A percentile compares a stretch with the other conserved stretches of the same genome.
These are phyloP conservation scores for Lizonia empirigonia DNA, from an alignment of 2,329 filamentous ascomycete species.

Conservation along the genomic window DNA sequence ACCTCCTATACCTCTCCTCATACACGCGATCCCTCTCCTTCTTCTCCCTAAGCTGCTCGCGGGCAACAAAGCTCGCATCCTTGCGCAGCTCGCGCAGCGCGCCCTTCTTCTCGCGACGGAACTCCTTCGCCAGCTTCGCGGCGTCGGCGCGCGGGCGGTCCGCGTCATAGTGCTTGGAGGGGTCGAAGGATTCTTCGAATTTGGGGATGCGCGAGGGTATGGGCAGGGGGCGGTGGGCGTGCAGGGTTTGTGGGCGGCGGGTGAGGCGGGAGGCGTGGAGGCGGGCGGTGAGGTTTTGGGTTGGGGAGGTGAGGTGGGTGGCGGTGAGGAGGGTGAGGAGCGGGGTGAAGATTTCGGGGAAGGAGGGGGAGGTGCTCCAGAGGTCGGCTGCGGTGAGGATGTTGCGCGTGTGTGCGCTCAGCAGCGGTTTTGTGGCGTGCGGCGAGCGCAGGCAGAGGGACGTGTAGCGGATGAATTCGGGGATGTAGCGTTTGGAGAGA, in stretches of 20 bases:
- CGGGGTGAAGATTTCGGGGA: slow-evolving; percentile 78
- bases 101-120: slow-evolving; percentile 94
- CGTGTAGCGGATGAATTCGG: slow-evolving; percentile 83
- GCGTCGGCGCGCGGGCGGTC: slow-evolving; percentile 86
- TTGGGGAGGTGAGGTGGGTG: slow-evolving; percentile 51
- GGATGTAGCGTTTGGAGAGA: slow-evolving; percentile 84
- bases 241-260: slow-evolving; percentile 82
- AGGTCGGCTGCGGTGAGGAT: slow-evolving; percentile 71
- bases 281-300: slow-evolving; percentile 67
- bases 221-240: slow-evolving; percentile 84
- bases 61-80: slow-evolving; percentile 90
- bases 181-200: slow-evolving; percentile 95
- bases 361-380: slow-evolving; percentile 76
- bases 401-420: slow-evolving; percentile 68
- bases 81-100: slow-evolving; percentile 93
- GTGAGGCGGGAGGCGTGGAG: slow-evolving; percentile 66
- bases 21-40: slow-evolving; percentile 92
- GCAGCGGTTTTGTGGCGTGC: slow-evolving; percentile 51
- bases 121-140: slow-evolving; percentile 83
- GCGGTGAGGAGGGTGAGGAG: slow-evolving; percentile 46
- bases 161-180: slow-evolving; percentile 95
- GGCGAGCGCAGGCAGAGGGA: slow-evolving; percentile 68
- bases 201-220: slow-evolving; percentile 90
- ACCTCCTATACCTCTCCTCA: slow-evolving; percentile 91
- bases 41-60: slow-evolving; percentile 89